phyloP scores from a whole-genome alignment of 192 early-diverging fungal genomes.

The Blastocladiella britannica region DNA sequence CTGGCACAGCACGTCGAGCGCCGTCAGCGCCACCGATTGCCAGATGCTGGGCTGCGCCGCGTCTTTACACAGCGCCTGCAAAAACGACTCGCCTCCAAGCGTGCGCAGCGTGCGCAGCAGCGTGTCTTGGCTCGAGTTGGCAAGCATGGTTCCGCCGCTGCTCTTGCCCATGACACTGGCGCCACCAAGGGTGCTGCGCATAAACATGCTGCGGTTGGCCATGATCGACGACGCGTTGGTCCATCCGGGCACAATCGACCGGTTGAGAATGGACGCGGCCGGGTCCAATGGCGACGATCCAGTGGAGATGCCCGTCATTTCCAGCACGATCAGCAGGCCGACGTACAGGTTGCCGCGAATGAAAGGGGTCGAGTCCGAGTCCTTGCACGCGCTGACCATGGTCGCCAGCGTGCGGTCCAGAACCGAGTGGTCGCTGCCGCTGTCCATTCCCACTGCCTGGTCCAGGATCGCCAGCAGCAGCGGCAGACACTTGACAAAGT shows the following conservation, averaged over 20 bases:
- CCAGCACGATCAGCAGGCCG: neutral
- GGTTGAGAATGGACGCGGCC: neutral
- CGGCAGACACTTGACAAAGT: neutral
- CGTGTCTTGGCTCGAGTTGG: no score
- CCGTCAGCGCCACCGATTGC: neutral
- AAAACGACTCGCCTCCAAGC: neutral
- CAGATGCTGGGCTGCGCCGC: neutral
- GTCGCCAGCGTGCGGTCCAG: neutral
- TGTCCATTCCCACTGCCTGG: neutral
- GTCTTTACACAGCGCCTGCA: neutral
- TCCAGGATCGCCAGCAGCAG: neutral
- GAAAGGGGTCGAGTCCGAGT: neutral
- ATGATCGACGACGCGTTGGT: neutral
- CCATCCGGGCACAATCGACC: neutral
- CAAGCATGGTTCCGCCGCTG: no score
- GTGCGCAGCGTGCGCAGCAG: neutral
- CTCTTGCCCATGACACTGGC: neutral
- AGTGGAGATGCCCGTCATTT: neutral
- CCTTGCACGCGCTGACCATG: neutral
- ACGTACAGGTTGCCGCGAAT: neutral
- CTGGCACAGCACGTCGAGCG: neutral
- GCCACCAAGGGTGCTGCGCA: no score
- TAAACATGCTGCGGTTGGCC: no score
- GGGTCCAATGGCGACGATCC: neutral
- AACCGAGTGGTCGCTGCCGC: neutral